A percentile compares a stretch with the other conserved stretches of the same genome.
These are phyloP conservation scores for Nannizzia gypsea DNA, from an alignment of 2,329 filamentous ascomycete genomes.

Conservation along the genomic window DNA sequence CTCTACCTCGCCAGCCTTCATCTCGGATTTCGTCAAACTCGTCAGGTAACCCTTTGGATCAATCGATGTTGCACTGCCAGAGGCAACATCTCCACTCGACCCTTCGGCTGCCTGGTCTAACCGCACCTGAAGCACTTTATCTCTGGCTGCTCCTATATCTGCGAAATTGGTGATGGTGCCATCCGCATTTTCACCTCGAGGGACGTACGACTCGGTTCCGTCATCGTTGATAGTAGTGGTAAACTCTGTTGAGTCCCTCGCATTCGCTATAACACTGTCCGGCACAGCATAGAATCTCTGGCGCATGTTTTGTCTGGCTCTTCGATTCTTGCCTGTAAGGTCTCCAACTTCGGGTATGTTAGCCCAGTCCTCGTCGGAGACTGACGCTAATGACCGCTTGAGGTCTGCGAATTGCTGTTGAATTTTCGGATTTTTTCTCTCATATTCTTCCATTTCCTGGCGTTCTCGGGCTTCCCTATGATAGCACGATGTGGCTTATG, in stretches of 20 bases:
- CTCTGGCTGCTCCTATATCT: conserved; percentile 87
- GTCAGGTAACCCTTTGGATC: conserved; percentile 95
- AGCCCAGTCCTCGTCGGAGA: conserved; percentile 94
- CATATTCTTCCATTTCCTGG: conserved; percentile 86
- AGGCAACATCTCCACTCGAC: conserved; percentile 55
- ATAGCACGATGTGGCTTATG: conserved; percentile 43
- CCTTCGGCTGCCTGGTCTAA: conserved; percentile 76
- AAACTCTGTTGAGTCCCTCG: conserved; percentile 66
- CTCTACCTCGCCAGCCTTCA: conserved; percentile 66
- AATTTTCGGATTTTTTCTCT: conserved; percentile 95
- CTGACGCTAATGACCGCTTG: conserved; percentile 75
- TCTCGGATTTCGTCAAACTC: conserved; percentile 68
- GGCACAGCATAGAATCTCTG: conserved; percentile 92
- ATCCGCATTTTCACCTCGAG: conserved; percentile 44
- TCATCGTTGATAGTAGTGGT: conserved; percentile 84
- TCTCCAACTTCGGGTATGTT: conserved; percentile 92
- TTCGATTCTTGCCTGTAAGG: conserved; percentile 83
- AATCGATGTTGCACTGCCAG: conserved; percentile 77
- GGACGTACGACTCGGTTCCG: conserved; percentile 42
- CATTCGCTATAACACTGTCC: conserved; percentile 84
- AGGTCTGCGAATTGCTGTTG: conserved; percentile 95
- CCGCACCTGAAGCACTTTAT: conserved; percentile 90
- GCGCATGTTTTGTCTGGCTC: conserved; percentile 68
- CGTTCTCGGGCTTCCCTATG: conserved; percentile 87
- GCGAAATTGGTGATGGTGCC: conserved; percentile 97